Conservation (phyloP, 345 rosid species). For the Corchorus olitorius region DNA sequence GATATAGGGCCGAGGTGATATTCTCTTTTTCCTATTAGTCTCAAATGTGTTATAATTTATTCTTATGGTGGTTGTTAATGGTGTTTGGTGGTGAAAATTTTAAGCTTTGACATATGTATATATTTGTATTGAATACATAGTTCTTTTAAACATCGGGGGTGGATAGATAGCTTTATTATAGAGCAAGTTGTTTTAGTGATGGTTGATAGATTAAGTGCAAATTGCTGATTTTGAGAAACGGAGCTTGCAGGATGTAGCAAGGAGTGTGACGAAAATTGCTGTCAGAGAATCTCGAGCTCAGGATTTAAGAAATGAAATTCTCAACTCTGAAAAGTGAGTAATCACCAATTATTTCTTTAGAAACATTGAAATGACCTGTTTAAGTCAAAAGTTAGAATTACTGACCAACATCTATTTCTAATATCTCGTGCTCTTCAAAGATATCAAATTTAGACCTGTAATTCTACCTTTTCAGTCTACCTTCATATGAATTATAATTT, state of each 20-base stretch:
- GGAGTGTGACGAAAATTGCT: slow-evolving; percentile 86
- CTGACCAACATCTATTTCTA: background rate
- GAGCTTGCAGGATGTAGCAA: slow-evolving; percentile 76
- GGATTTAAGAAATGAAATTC: slow-evolving; percentile 85
- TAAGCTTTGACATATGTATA: background rate
- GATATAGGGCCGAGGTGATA: slow-evolving; percentile 90
- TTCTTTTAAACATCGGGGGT: background rate
- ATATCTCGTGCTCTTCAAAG: background rate
- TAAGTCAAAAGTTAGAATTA: background rate
- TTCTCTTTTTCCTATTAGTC: background rate
- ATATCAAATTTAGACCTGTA: background rate
- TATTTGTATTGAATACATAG: background rate
- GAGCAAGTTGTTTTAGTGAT: background rate
- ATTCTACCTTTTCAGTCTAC: background rate
- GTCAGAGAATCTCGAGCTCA: slow-evolving; percentile 88
- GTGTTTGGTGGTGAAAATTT: background rate
- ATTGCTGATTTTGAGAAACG: slow-evolving; percentile 10
- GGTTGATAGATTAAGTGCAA: background rate
- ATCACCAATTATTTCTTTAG: background rate
- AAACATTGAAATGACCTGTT: background rate
- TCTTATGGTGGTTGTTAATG: background rate
- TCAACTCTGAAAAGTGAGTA: slow-evolving; percentile 92
- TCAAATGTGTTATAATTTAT: background rate
- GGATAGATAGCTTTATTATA: background rate
- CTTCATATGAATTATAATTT: background rate